Percentiles rank a stretch among this genome's conserved stretches.
These are phyloP conservation scores for Parathielavia appendiculata DNA, from an alignment of 495 filamentous ascomycete species.

Conservation along the genomic window DNA sequence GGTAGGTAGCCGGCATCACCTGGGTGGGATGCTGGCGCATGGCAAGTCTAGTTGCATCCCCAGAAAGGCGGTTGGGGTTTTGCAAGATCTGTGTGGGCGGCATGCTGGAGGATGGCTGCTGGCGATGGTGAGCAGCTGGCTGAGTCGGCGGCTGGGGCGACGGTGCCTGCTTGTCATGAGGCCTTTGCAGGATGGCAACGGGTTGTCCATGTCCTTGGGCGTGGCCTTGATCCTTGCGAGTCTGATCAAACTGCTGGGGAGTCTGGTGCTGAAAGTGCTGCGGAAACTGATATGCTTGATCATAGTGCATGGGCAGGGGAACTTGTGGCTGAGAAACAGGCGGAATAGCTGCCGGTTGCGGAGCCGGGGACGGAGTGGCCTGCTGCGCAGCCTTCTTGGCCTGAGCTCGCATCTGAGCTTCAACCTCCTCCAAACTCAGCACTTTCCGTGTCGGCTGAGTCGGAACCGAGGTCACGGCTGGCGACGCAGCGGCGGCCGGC, in stretches of 20 bases:
- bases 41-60: slow-evolving; percentile 33
- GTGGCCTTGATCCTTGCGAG: slow-evolving; percentile 25
- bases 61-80: slow-evolving; percentile 43
- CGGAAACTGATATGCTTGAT: slow-evolving; percentile 23
- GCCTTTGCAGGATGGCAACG: slow-evolving; percentile 45
- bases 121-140: slow-evolving; percentile 38
- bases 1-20: slow-evolving; percentile 10
- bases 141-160: slow-evolving; percentile 27
- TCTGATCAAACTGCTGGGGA: slow-evolving; percentile 25
- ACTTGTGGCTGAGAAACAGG: slow-evolving; percentile 18
- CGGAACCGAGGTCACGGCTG: slow-evolving; percentile 27
- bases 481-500: slow-evolving; percentile 28
- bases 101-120: slow-evolving; percentile 42
- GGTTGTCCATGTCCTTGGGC: slow-evolving; percentile 37
- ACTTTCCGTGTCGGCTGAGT: slow-evolving; percentile 60
- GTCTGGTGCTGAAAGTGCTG: slow-evolving; percentile 31
- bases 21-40: slow-evolving; percentile 25
- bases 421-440: slow-evolving; percentile 95
- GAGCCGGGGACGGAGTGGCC: slow-evolving; percentile 28
- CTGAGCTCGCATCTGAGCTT: slow-evolving; percentile 82
- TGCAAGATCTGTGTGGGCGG: slow-evolving; percentile 56
- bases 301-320: slow-evolving; percentile 32
- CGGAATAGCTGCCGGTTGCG: slow-evolving; percentile 15
- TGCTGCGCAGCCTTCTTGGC: slow-evolving; percentile 45
- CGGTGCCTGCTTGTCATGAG: slow-evolving; percentile 35